Conservation (phyloP, 495 filamentous ascomycete species). For the Bacidia rubella region DNA sequence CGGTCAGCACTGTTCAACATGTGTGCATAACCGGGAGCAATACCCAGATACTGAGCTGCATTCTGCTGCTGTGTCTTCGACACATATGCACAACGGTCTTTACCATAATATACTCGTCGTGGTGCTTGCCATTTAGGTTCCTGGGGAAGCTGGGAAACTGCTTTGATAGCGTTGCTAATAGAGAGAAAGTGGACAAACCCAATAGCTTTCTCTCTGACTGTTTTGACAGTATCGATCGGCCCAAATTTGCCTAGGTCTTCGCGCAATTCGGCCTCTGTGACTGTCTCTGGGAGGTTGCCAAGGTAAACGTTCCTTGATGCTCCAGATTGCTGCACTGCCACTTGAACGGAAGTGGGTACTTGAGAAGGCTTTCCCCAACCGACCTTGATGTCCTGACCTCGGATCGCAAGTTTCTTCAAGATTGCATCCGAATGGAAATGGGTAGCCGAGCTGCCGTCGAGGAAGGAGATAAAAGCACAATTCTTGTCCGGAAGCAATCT, state of each 20-base stretch:
- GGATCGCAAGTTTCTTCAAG: constrained; percentile 95
- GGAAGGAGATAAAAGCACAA: constrained; percentile 97
- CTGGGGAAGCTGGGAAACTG: constrained; percentile 91
- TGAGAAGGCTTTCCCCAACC: constrained; percentile 98
- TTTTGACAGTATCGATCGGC: constrained; percentile 92
- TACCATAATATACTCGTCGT: constrained; percentile 92
- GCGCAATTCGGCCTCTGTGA: constrained; percentile 78
- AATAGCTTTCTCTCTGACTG: constrained; percentile 95
- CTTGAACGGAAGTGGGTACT: constrained; percentile 89
- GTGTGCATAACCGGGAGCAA: constrained; percentile 93
- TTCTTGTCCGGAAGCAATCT: constrained; percentile 96
- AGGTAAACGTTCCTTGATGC: constrained; percentile 98
- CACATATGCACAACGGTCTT: constrained; percentile 95
- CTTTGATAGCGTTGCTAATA: constrained; percentile 96
- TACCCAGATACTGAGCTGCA: constrained; percentile 93
- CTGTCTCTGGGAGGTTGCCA: constrained; percentile 82
- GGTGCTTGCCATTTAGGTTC: constrained; percentile 94
- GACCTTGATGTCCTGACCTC: constrained; percentile 98
- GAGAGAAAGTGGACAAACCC: constrained; percentile 97
- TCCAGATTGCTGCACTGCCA: constrained; percentile 93
- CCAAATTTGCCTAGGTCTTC: constrained; percentile 96
- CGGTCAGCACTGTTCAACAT: constrained; percentile 91
- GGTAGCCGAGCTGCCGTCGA: constrained; percentile 90
- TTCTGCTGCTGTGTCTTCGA: constrained; percentile 99
- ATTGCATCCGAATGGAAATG: constrained; percentile 99